These are phyloP conservation scores for Pseudogymnoascus sp. DNA, from an alignment of 2,329 filamentous ascomycete species.

Conservation along the genomic window DNA sequence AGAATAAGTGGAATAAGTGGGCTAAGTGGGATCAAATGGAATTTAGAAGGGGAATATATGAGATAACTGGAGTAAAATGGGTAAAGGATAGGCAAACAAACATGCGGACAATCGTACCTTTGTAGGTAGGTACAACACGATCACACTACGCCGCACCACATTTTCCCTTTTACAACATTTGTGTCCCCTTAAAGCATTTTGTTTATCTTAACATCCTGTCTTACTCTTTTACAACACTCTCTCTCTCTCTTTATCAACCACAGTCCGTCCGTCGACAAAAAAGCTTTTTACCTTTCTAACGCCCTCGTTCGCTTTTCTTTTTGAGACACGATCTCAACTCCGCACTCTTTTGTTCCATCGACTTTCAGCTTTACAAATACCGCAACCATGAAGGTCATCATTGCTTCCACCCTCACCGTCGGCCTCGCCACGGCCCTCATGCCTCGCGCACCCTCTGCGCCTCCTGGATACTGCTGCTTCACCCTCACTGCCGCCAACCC, in stretches of 20 bases:
- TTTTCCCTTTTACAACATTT: background rate
- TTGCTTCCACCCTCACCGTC: conserved; percentile 13
- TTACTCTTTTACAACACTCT: background rate
- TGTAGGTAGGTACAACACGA: background rate
- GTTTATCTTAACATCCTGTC: background rate
- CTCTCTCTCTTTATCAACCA: background rate
- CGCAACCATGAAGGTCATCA: conserved; percentile 7
- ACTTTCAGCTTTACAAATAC: background rate
- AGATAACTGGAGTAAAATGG: background rate
- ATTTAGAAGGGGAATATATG: background rate
- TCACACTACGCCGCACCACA: background rate
- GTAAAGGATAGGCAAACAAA: background rate
- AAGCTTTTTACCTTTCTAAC: background rate
- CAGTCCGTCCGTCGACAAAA: conserved; percentile 4
- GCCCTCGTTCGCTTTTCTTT: background rate
- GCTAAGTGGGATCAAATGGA: background rate
- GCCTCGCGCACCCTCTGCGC: conserved; percentile 13
- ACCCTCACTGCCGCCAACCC: conserved; percentile 20
- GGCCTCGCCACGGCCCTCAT: conserved; percentile 17
- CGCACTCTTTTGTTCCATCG: background rate
- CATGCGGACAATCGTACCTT: conserved; percentile 1
- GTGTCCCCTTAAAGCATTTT: conserved; percentile 6
- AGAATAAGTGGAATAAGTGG: background rate
- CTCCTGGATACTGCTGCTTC: conserved; percentile 23
- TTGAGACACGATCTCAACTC: background rate